Evolutionary conservation across 495 filamentous ascomycete genomes (phyloP).

Genomic region (Geopyxis carbonaria): DNA sequence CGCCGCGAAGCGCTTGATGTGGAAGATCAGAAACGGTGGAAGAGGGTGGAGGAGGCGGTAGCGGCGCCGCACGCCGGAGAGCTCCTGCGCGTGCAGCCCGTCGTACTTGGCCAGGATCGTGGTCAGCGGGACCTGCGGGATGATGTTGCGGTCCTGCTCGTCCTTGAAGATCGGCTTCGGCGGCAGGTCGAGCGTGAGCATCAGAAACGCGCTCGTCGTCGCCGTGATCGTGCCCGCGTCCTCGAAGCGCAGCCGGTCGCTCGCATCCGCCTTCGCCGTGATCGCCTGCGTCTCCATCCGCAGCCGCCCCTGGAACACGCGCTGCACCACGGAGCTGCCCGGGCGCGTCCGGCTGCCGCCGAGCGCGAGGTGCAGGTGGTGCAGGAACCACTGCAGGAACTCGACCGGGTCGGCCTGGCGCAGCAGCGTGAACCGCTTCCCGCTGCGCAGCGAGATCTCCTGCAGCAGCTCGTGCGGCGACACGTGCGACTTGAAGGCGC

Average conservation of each 20-base stretch:
- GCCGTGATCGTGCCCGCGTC: conserved; percentile 69
- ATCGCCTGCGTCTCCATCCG: conserved; percentile 89
- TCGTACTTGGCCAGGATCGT: conserved; percentile 87
- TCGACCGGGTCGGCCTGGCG: conserved; percentile 89
- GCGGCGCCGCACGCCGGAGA: conserved; percentile 63
- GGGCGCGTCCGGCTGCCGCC: conserved; percentile 81
- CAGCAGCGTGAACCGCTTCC: conserved; percentile 82
- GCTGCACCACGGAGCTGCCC: conserved; percentile 63
- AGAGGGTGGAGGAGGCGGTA: conserved; percentile 86
- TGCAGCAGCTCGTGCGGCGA: conserved; percentile 94
- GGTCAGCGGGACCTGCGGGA: conserved; percentile 76
- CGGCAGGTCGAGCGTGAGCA: conserved; percentile 83
- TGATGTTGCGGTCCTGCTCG: conserved; percentile 75
- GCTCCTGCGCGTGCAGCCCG: conserved; percentile 72
- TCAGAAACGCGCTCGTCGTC: conserved; percentile 59
- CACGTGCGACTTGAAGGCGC: conserved; percentile 91
- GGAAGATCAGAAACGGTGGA: conserved; percentile 81
- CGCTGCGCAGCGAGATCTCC: conserved; percentile 75
- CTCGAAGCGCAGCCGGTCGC: conserved; percentile 82
- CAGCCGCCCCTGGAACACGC: conserved; percentile 80
- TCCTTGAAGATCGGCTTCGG: conserved; percentile 95
- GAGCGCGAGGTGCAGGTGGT: conserved; percentile 79
- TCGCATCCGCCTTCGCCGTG: conserved; percentile 74
- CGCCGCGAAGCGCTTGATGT: conserved; percentile 88
- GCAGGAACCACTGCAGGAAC: conserved; percentile 93